Percentiles rank a stretch among this genome's conserved stretches.
These are phyloP conservation scores for Annulohypoxylon maeteangense DNA, from an alignment of 495 filamentous ascomycete species.

Conservation along the genomic window DNA sequence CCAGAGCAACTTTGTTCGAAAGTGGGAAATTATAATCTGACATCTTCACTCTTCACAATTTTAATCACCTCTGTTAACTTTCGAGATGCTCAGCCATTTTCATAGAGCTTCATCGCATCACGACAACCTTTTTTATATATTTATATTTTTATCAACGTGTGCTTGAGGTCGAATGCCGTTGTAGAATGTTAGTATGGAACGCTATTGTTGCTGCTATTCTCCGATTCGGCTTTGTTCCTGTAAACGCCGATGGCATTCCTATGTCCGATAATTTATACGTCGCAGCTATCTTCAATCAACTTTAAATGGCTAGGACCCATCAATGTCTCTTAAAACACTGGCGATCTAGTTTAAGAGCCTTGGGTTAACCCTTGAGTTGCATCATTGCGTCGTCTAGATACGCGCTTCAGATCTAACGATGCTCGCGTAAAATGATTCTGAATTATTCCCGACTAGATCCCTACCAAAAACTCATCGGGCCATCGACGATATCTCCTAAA, in stretches of 20 bases:
- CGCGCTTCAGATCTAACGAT: neutral
- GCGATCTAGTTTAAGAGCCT: neutral
- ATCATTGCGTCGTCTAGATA: neutral
- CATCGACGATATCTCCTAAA: neutral
- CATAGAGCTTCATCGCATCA: neutral
- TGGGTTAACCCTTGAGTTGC: neutral
- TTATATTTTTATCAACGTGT: too few relatives aligned
- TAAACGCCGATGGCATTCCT: constrained; percentile 25
- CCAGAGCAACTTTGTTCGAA: constrained; percentile 37
- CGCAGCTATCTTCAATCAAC: neutral
- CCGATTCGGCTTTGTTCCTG: constrained; percentile 22
- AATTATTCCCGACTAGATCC: neutral
- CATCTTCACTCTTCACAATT: constrained; percentile 15
- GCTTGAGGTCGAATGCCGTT: neutral
- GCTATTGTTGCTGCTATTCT: neutral
- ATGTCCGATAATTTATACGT: constrained; percentile 21
- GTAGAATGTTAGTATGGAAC: too few relatives aligned
- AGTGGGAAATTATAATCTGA: constrained; percentile 35
- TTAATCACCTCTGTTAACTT: neutral
- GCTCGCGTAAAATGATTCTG: neutral
- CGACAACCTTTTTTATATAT: neutral
- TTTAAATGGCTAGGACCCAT: neutral
- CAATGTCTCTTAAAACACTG: neutral
- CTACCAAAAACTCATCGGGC: neutral
- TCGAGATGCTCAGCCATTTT: neutral